A percentile compares a stretch with the other conserved stretches of the same genome.
Evolutionary conservation across 2,329 filamentous ascomycete species (phyloP).

Genomic region (Fusarium nodosum): DNA sequence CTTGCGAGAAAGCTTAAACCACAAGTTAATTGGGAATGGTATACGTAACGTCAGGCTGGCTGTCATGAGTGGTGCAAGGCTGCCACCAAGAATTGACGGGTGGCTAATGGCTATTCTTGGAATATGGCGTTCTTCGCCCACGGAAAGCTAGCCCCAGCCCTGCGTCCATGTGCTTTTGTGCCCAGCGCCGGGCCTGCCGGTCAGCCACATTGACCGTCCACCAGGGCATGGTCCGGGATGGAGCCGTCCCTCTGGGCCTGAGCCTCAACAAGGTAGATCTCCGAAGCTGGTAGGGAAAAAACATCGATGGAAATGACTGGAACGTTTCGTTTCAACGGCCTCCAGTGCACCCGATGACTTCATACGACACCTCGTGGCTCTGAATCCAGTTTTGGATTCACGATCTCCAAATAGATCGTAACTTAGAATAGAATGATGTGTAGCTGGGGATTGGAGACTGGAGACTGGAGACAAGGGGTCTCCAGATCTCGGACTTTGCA

Average conservation of each 20-base stretch:
- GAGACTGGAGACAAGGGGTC: slow-evolving; percentile 11
- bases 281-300: slow-evolving; percentile 30
- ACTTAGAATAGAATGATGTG: slow-evolving; percentile 24
- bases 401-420: slow-evolving; percentile 38
- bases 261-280: slow-evolving; percentile 30
- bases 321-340: slow-evolving; percentile 27
- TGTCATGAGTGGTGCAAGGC: slow-evolving; percentile 25
- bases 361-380: slow-evolving; percentile 28
- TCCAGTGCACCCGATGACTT: slow-evolving; percentile 38
- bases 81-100: slow-evolving; percentile 31
- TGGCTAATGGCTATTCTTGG: slow-evolving; percentile 49
- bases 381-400: slow-evolving; percentile 16
- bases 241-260: slow-evolving; percentile 20
- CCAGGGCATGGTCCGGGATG: slow-evolving; percentile 16
- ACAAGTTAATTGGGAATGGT: slow-evolving; percentile 21
- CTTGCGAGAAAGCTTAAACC: slow-evolving; percentile 41
- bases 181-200: slow-evolving; percentile 45
- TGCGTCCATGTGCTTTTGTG: slow-evolving; percentile 33
- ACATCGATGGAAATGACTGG: slow-evolving; percentile 31
- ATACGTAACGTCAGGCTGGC: slow-evolving; percentile 35
- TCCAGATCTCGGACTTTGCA: slow-evolving; percentile 18
- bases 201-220: slow-evolving; percentile 33
- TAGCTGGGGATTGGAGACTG: slow-evolving; percentile 17
- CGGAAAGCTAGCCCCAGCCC: slow-evolving; percentile 29
- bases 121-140: slow-evolving; percentile 37